Percentiles rank a stretch among this genome's conserved stretches.
These are phyloP conservation scores for Lavandula angustifolia DNA, from an alignment of 257 asterid species.

Conservation along the genomic window DNA sequence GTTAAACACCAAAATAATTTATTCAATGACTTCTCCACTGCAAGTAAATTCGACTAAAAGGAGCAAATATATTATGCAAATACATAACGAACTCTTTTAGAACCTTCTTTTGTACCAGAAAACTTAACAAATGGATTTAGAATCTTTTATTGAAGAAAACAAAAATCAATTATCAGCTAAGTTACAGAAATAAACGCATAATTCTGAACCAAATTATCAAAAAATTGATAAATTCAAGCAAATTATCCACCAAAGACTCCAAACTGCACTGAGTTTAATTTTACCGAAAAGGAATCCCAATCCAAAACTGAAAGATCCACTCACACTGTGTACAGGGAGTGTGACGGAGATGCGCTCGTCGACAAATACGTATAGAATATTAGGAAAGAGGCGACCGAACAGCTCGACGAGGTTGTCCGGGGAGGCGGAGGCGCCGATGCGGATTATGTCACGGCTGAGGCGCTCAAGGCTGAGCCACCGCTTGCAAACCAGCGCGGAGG, in stretches of 20 bases:
- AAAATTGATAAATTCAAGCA: conserved; percentile 1
- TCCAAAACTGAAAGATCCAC: conserved; percentile 31
- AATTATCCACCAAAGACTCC: conserved; percentile 20
- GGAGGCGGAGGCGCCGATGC: conserved; percentile 69
- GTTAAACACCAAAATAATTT: conserved; percentile 3
- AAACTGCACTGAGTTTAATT: conserved; percentile 15
- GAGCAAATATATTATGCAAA: background rate
- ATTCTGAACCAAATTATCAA: background rate
- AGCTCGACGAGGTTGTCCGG: conserved; percentile 54
- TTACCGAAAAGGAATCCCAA: background rate
- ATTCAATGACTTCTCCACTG: conserved; percentile 16
- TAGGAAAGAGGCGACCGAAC: conserved; percentile 55
- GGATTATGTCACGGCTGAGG: conserved; percentile 65
- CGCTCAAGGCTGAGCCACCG: conserved; percentile 88
- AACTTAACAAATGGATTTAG: conserved; percentile 8
- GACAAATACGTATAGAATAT: conserved; percentile 45
- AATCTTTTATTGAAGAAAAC: background rate
- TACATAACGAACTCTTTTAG: background rate
- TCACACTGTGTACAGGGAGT: conserved; percentile 51
- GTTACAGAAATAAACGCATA: background rate
- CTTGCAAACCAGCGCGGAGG: conserved; percentile 78
- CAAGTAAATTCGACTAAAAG: background rate
- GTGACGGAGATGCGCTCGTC: conserved; percentile 67
- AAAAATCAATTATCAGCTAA: conserved; percentile 17
- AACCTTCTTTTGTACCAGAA: conserved; percentile 9